Evolutionary conservation across 495 filamentous ascomycete genomes (phyloP).

Genomic region (Cladorrhinum samala): DNA sequence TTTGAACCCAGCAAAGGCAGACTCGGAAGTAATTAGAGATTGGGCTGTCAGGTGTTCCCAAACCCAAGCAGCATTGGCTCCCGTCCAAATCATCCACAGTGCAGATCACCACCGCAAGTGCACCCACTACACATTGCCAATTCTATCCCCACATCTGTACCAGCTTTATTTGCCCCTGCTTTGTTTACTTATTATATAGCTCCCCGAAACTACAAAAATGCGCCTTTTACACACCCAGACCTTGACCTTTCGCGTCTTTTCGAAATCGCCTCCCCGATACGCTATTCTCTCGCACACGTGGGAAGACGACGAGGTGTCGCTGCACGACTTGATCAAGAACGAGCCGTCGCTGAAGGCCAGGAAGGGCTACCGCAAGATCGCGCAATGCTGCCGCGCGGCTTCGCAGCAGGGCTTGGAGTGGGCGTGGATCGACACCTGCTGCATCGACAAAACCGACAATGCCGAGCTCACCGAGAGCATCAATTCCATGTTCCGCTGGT

Average conservation of each 20-base stretch:
- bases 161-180: no score
- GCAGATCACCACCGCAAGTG: no score
- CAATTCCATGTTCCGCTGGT: slow-evolving; percentile 40
- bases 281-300: slow-evolving; percentile 45
- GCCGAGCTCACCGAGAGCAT: slow-evolving; percentile 37
- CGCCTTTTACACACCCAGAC: slow-evolving; percentile 16
- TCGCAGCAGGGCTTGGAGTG: slow-evolving; percentile 17
- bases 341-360: slow-evolving; percentile 11
- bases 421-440: no score
- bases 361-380: slow-evolving; percentile 21
- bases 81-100: no score
- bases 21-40: no score
- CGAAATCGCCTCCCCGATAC: slow-evolving; percentile 22
- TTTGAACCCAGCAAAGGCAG: no score
- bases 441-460: slow-evolving; percentile 34
- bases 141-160: no score
- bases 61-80: no score
- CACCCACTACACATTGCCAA: no score
- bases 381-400: slow-evolving; percentile 10
- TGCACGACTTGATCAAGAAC: slow-evolving; percentile 22
- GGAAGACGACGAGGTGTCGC: slow-evolving; percentile 34
- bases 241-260: slow-evolving; percentile 14
- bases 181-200: no score
- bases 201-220: no score
- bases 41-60: no score